These are phyloP conservation scores for Oryza meridionalis DNA, from an alignment of 176 grass and related monocot species.

Conservation along the genomic window DNA sequence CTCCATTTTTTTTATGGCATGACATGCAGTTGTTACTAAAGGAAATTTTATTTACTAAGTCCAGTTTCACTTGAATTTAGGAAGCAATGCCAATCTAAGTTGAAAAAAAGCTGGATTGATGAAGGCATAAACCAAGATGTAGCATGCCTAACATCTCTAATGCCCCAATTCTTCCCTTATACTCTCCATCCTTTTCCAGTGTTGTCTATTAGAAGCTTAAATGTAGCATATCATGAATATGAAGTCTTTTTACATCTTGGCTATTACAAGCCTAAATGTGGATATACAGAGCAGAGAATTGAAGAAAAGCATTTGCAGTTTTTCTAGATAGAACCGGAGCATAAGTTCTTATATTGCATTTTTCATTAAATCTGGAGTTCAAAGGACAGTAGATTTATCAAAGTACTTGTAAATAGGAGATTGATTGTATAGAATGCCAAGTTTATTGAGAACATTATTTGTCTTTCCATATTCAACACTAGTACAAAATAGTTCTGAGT, in stretches of 20 bases:
- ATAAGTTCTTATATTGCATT: not conserved
- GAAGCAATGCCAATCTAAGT: not conserved
- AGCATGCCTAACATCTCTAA: not conserved
- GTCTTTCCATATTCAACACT: not conserved
- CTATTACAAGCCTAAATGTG: conserved; percentile 16
- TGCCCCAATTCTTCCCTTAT: not conserved
- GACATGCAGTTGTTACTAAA: conserved; percentile 10
- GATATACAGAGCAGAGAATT: conserved; percentile 11
- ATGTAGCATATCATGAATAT: not conserved
- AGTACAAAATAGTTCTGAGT: conserved; percentile 8
- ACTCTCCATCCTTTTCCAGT: not conserved
- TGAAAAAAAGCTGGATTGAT: not conserved
- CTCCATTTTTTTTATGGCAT: not conserved
- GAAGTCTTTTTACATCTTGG: not conserved
- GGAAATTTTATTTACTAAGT: not conserved
- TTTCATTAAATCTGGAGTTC: not conserved
- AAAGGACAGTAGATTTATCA: conserved; percentile 8
- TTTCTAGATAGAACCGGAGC: not conserved
- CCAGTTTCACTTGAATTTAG: not conserved
- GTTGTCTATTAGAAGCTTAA: conserved; percentile 13
- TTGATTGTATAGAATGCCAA: conserved; percentile 1
- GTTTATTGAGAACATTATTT: conserved; percentile 1
- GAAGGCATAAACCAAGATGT: conserved; percentile 4
- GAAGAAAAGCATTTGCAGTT: conserved; percentile 1
- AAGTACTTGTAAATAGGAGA: conserved; percentile 11